Base-by-base conservation (phyloP, 768 basidiomycete species). In the Termitomyces sp. region DNA sequence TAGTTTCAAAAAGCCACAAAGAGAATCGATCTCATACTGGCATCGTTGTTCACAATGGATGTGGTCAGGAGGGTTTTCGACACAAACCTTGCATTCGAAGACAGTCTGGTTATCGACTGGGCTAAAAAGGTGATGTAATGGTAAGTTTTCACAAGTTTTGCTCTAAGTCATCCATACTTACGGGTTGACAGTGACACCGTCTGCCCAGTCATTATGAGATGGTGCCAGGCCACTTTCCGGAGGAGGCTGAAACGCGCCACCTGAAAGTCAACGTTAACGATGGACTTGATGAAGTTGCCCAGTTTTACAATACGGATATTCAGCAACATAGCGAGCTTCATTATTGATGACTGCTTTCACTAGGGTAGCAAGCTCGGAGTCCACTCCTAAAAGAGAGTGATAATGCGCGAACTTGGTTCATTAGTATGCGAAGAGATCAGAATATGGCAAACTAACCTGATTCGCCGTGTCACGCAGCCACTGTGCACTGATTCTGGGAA, bases 381-480 rank as follows among this genome's bases (percentile, higher is more conserved):
- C 90, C 13, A 72, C 64, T 3, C 80, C 66, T 18, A 90, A 74
- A 20, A 92, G 76, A 13, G 75, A 64, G 59, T 79, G 79, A 68
- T 92, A 92, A 55, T 86, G 83, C 18, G 86, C 85, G 63, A 92
- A 88, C 84, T 91, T 60, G 4, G 58, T 37, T 62, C 34, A 54
- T 49, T 39, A 29, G 36, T 39, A 63, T 49, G 61, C 37, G 29
- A 22, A 15, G 29, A 22, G 3, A 24, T 13, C n/a, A 5, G 24
- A 36, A 33, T 28, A 15, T 4, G 31, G 31, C 33, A 64, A 71
- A 29, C 24, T 42, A 54, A 85, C 87, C 72, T 90, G 88, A 66
- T 91, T 92, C 26, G 83, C 86, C 22, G 90, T 88, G 66, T 92
- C 89, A 51, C 90, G 85, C 37, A 92, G 76, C 90, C 90, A 92